These are phyloP conservation scores for Zygotorulaspora sp. DNA, from an alignment of 805 yeast species.

Conservation along the genomic window DNA sequence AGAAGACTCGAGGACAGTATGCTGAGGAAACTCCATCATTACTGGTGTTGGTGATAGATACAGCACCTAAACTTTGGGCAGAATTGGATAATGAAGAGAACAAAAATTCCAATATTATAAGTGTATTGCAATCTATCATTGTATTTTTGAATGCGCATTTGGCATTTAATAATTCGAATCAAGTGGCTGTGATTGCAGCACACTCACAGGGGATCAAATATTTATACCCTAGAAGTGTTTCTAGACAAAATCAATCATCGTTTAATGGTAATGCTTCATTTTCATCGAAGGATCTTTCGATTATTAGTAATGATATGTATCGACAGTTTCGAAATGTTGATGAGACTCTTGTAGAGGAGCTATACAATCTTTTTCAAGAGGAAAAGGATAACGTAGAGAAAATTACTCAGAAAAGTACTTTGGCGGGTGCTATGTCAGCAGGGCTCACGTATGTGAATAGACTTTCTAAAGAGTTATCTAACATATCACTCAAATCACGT, in stretches of 20 bases:
- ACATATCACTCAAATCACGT: constrained; percentile 53
- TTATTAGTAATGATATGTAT: constrained; percentile 64
- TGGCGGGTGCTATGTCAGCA: constrained; percentile 76
- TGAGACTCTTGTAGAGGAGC: constrained; percentile 58
- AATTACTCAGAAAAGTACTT: constrained; percentile 42
- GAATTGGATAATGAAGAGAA: constrained; percentile 32
- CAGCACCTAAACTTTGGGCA: constrained; percentile 55
- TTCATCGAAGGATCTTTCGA: constrained; percentile 20
- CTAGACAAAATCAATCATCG: constrained; percentile 15
- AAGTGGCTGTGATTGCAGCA: constrained; percentile 75
- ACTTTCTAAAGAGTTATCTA: constrained; percentile 46
- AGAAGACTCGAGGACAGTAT: constrained; percentile 20
- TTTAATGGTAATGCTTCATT: constrained; percentile 4
- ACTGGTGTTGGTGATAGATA: constrained; percentile 70
- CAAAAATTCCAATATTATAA: constrained; percentile 44
- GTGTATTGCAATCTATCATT: constrained; percentile 59
- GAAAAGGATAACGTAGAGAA: constrained; percentile 25
- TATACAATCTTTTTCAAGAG: constrained; percentile 45
- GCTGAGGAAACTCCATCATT: constrained; percentile 71
- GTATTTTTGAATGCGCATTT: constrained; percentile 85
- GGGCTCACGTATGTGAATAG: constrained; percentile 79
- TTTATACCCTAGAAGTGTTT: constrained; percentile 53
- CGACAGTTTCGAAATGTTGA: constrained; percentile 79
- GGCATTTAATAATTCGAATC: constrained; percentile 77
- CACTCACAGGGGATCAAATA: constrained; percentile 65